Conservation (phyloP, 2,329 filamentous ascomycete genomes). For the Mollisia scopiformis region DNA sequence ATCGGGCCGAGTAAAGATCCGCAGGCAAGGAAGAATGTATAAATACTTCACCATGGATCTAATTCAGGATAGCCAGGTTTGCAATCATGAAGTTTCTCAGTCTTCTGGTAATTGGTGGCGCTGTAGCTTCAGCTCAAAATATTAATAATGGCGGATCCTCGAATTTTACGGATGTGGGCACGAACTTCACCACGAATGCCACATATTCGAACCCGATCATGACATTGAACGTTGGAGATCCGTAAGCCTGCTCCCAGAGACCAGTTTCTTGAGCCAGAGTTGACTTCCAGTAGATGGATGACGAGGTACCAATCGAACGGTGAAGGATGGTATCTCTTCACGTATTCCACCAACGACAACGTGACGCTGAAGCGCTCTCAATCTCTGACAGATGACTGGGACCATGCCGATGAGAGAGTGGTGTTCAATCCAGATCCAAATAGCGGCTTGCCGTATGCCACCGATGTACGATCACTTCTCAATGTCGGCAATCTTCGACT, state of each 20-base stretch:
- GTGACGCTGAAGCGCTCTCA: neutral
- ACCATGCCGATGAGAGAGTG: neutral
- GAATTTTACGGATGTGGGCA: neutral
- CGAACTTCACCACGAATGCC: neutral
- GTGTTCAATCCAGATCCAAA: neutral
- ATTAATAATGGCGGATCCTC: neutral
- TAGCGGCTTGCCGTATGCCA: constrained; percentile 1
- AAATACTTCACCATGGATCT: neutral
- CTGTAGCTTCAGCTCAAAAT: neutral
- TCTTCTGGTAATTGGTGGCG: neutral
- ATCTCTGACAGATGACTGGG: neutral
- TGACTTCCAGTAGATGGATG: neutral
- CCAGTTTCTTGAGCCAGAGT: neutral
- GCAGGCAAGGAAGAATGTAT: neutral
- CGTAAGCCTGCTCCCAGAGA: neutral
- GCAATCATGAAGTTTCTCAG: neutral
- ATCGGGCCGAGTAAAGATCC: neutral
- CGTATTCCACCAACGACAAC: neutral
- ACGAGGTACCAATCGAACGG: neutral
- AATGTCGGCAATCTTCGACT: neutral
- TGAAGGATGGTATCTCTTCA: neutral
- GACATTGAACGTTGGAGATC: neutral
- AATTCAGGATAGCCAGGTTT: neutral
- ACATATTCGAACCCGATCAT: neutral
- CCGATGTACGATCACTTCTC: neutral